Evolutionary conservation across 1,284 basidiomycete genomes (phyloP).

Genomic region (Mrakiaceae sp.): DNA sequence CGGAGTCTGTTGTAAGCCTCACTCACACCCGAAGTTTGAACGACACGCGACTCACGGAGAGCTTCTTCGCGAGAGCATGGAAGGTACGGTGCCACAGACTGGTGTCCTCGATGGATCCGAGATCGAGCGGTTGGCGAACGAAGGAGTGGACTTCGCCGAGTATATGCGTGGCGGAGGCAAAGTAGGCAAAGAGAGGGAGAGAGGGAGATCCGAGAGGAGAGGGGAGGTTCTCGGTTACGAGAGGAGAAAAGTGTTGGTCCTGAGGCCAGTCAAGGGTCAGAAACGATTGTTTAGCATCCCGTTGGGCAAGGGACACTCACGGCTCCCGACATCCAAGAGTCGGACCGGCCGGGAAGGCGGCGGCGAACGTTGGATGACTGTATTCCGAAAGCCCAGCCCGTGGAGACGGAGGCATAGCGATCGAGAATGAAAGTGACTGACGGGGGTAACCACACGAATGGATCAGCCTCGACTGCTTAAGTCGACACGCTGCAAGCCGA

Average conservation of each 20-base stretch:
- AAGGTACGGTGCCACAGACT: conserved; percentile 1
- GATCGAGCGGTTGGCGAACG: conserved; percentile 9
- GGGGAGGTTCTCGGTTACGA: conserved; percentile 1
- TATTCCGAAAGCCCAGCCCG: conserved; percentile 4
- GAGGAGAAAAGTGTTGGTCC: neutral
- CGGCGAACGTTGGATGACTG: conserved; percentile 19
- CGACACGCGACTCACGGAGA: neutral
- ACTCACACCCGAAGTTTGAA: too few relatives aligned
- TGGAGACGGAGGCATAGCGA: conserved; percentile 8
- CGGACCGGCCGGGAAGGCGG: conserved; percentile 32
- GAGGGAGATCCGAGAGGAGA: neutral
- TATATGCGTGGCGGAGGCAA: conserved; percentile 3
- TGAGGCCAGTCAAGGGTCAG: neutral
- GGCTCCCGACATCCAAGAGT: neutral
- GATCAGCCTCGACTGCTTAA: neutral
- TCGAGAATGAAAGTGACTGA: conserved; percentile 4
- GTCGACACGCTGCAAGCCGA: neutral
- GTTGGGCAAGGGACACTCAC: neutral
- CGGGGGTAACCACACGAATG: too few relatives aligned
- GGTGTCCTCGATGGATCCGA: neutral
- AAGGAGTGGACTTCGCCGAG: conserved; percentile 13
- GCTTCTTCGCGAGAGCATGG: neutral
- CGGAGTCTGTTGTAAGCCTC: too few relatives aligned
- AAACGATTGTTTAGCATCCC: neutral
- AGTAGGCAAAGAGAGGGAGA: conserved; percentile 5